A percentile compares a stretch with the other conserved stretches of the same genome.
Evolutionary conservation across 1,139 yeast genomes (phyloP).

Genomic region (Sugiyamaella neomexicana): DNA sequence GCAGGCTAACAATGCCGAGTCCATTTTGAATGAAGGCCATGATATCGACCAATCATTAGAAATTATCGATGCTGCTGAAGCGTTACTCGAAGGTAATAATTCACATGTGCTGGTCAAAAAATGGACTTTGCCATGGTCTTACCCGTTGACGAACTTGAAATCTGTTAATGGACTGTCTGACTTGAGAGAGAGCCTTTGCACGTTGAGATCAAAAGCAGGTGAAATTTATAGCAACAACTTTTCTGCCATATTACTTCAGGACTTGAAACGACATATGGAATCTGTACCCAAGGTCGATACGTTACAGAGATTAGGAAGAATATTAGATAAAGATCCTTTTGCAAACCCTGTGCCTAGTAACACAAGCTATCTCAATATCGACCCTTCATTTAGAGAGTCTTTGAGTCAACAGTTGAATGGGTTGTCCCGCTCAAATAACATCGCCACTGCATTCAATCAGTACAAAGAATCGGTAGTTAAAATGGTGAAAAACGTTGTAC

Average conservation of each 20-base stretch:
- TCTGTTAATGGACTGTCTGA: constrained; percentile 59
- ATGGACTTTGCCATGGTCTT: constrained; percentile 34
- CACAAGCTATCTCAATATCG: constrained; percentile 43
- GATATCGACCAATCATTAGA: constrained; percentile 48
- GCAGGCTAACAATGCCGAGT: constrained; percentile 31
- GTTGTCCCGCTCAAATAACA: constrained; percentile 61
- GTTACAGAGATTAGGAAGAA: constrained; percentile 49
- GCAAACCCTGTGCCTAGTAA: constrained; percentile 21
- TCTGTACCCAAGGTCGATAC: constrained; percentile 52
- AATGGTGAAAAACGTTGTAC: constrained; percentile 73
- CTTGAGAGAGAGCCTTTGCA: constrained; percentile 53
- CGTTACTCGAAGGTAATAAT: constrained; percentile 52
- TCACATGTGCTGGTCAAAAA: constrained; percentile 35
- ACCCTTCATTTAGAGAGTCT: constrained; percentile 42
- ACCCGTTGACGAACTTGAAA: constrained; percentile 49
- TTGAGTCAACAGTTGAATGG: constrained; percentile 54
- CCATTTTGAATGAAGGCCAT: constrained; percentile 21
- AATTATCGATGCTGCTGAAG: constrained; percentile 57
- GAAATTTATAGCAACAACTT: constrained; percentile 61
- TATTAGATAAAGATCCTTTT: constrained; percentile 28
- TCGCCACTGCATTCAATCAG: constrained; percentile 60
- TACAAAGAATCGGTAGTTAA: constrained; percentile 68
- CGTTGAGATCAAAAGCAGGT: constrained; percentile 61
- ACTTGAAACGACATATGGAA: constrained; percentile 58
- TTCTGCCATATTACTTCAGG: constrained; percentile 55